phyloP scores from a whole-genome alignment of 2,329 filamentous ascomycete species.

The Fusarium sp. region DNA sequence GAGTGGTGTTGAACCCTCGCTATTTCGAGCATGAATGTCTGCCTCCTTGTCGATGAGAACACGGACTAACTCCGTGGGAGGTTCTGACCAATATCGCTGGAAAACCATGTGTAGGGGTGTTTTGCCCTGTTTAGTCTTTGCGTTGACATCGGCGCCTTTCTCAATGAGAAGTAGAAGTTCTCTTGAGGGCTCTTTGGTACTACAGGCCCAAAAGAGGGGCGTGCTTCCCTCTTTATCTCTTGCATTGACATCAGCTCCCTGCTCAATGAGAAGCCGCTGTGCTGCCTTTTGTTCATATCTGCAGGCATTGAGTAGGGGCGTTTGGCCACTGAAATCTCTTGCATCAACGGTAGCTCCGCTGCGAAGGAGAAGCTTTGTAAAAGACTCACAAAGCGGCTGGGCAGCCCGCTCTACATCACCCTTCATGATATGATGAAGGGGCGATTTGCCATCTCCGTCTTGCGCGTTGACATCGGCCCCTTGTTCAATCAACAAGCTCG shows the following conservation, averaged over 20 bases:
- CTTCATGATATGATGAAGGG: not conserved
- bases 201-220: no score
- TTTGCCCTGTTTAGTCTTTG: not conserved
- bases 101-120: not conserved
- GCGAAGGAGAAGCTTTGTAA: not conserved
- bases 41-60: not conserved
- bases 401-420: no score
- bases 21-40: not conserved
- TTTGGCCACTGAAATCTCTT: not conserved
- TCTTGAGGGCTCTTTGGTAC: rapidly evolving
- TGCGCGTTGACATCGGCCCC: not conserved
- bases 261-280: not conserved
- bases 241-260: not conserved
- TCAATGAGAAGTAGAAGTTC: not conserved
- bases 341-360: not conserved
- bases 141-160: not conserved
- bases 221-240: not conserved
- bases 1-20: not conserved
- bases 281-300: rapidly evolving
- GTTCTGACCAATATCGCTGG: not conserved
- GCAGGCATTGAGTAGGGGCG: not conserved
- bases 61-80: not conserved
- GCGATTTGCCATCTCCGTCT: rapidly evolving
- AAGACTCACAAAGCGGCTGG: no score
- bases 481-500: not conserved